Evolutionary conservation across 2,329 filamentous ascomycete species (phyloP).

Genomic region (Fusarium veterinarium): DNA sequence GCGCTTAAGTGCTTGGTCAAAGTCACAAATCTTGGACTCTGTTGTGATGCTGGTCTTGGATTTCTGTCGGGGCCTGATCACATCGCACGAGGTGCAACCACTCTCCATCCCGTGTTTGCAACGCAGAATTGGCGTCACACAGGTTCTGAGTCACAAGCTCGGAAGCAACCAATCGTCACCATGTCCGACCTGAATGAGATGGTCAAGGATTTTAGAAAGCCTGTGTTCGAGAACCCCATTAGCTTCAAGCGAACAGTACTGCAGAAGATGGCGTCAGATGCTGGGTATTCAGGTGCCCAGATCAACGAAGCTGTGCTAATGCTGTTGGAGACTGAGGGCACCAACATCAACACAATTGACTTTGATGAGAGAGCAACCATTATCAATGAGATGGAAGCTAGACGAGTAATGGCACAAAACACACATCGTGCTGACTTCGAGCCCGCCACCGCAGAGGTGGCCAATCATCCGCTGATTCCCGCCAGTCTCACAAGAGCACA

Average conservation of each 20-base stretch:
- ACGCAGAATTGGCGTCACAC: conserved; percentile 43
- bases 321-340: conserved; percentile 51
- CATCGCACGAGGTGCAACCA: conserved; percentile 57
- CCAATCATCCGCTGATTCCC: conserved; percentile 59
- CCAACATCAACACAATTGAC: conserved; percentile 45
- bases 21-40: conserved; percentile 73
- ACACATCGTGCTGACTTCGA: conserved; percentile 32
- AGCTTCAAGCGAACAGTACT: conserved; percentile 49
- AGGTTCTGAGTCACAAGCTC: conserved; percentile 18
- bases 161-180: conserved; percentile 31
- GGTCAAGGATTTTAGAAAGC: conserved; percentile 37
- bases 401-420: conserved; percentile 11
- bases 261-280: conserved; percentile 52
- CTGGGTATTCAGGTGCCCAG: conserved; percentile 49
- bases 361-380: conserved; percentile 48
- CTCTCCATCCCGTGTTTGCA: conserved; percentile 52
- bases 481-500: conserved; percentile 69
- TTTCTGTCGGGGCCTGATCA: conserved; percentile 73
- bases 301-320: conserved; percentile 50
- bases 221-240: conserved; percentile 40
- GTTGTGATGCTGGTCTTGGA: conserved; percentile 74
- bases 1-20: conserved; percentile 67
- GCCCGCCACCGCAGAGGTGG: conserved; percentile 36
- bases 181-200: conserved; percentile 43
- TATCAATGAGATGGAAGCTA: conserved; percentile 25